Conservation (phyloP, 345 rosid species). For the Salix koriyanagi region DNA sequence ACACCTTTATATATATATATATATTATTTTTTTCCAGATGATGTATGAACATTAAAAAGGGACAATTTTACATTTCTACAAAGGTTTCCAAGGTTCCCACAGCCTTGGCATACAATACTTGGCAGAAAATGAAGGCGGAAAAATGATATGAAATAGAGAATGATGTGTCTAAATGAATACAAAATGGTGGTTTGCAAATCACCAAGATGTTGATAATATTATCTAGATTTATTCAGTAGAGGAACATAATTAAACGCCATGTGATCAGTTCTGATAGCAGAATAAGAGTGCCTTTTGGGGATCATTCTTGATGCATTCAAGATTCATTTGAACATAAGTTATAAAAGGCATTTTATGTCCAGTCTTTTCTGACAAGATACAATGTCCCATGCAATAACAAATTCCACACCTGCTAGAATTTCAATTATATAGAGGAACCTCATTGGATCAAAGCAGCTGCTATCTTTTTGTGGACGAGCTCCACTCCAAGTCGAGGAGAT, state of each 20-base stretch:
- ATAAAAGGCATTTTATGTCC: background rate
- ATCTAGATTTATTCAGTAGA: background rate
- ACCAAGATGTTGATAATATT: background rate
- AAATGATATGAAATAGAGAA: background rate
- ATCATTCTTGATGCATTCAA: background rate
- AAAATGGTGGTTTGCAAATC: background rate
- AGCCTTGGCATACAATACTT: background rate
- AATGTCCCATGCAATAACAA: background rate
- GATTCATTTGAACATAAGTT: background rate
- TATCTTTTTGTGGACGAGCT: slow-evolving; percentile 71
- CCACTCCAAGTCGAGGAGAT: slow-evolving; percentile 69
- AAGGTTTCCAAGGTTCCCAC: background rate
- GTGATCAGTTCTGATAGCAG: background rate
- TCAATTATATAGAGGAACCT: slow-evolving; percentile 7
- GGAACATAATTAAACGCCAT: background rate
- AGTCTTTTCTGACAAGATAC: background rate
- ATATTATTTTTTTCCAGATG: background rate
- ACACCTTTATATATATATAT: background rate
- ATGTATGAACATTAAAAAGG: background rate
- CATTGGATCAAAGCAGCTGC: slow-evolving; percentile 54
- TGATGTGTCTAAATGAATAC: background rate
- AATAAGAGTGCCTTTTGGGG: slow-evolving; percentile 10
- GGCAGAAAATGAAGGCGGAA: background rate
- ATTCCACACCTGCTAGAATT: background rate
- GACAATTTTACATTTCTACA: background rate